Evolutionary conservation across 805 yeast species (phyloP).

Genomic region (Maudiozyma saulgeensis): DNA sequence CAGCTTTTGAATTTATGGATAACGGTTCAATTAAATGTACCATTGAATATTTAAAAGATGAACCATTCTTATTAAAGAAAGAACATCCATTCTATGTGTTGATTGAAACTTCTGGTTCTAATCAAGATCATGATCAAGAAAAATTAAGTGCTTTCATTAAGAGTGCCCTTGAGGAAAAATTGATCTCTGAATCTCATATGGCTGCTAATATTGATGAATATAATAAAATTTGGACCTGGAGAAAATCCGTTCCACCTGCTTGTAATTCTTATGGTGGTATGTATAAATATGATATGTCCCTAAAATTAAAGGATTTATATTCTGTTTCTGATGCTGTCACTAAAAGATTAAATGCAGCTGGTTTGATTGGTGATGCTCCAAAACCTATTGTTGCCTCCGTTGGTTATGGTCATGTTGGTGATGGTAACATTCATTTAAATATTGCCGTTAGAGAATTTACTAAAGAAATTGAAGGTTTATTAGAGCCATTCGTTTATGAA

Average conservation of each 20-base stretch:
- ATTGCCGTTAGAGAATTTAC: conserved; percentile 80
- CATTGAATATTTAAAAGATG: conserved; percentile 43
- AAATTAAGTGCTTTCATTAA: conserved; percentile 81
- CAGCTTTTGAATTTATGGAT: conserved; percentile 95
- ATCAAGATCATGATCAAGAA: conserved; percentile 83
- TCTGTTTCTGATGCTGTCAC: conserved; percentile 73
- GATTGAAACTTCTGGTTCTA: conserved; percentile 92
- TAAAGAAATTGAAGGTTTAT: conserved; percentile 63
- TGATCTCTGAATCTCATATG: conserved; percentile 81
- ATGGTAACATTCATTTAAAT: conserved; percentile 89
- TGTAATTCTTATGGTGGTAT: conserved; percentile 83
- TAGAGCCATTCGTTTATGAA: conserved; percentile 94
- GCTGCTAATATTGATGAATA: conserved; percentile 91
- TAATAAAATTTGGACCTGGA: conserved; percentile 82
- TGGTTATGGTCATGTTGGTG: conserved; percentile 97
- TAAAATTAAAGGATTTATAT: conserved; percentile 75
- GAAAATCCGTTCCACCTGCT: conserved; percentile 89
- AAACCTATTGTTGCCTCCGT: conserved; percentile 78
- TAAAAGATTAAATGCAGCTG: conserved; percentile 44
- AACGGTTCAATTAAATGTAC: conserved; percentile 54
- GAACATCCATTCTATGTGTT: conserved; percentile 81
- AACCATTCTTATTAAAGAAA: conserved; percentile 65
- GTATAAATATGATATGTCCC: conserved; percentile 89
- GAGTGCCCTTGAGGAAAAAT: conserved; percentile 68
- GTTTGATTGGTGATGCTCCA: conserved; percentile 45